A percentile compares a stretch with the other conserved stretches of the same genome.
Evolutionary conservation across 2,329 filamentous ascomycete genomes (phyloP).

Genomic region (Colletotrichum sp.): DNA sequence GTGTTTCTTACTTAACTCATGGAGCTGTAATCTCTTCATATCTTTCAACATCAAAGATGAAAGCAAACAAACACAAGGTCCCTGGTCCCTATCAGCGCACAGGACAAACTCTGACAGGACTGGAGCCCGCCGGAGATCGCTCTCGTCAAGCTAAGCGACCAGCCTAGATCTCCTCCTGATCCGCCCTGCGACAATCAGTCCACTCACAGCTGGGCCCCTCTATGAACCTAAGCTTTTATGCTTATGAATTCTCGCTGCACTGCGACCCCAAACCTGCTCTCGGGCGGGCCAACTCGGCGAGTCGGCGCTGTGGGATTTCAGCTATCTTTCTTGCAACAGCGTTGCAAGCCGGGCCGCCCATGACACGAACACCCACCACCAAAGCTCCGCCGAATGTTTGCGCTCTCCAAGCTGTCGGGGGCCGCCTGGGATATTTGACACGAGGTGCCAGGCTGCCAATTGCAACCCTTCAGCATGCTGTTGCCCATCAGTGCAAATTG

Average conservation of each 20-base stretch:
- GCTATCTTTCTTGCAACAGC: conserved; percentile 13
- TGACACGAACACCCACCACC: background rate
- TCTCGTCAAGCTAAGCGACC: background rate
- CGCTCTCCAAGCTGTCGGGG: background rate
- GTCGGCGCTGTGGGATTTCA: background rate
- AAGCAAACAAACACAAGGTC: background rate
- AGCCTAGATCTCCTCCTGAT: background rate
- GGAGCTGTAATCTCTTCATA: background rate
- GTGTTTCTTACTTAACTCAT: background rate
- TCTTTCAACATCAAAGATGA: background rate
- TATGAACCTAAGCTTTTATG: background rate
- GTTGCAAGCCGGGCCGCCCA: conserved; percentile 2
- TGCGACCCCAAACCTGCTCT: background rate
- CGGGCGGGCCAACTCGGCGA: background rate
- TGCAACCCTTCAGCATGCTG: background rate
- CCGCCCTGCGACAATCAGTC: background rate
- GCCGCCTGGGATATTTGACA: background rate
- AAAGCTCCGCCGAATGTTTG: background rate
- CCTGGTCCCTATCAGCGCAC: background rate
- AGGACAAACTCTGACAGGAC: background rate
- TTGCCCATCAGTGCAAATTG: background rate
- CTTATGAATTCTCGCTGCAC: background rate
- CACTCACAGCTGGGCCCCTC: background rate
- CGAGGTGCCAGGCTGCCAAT: background rate
- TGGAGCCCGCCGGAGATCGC: background rate